Percentiles rank a stretch among this genome's conserved stretches.
phyloP scores from a whole-genome alignment of 352 stramenopile species.

The Phytopythium helicoides region DNA sequence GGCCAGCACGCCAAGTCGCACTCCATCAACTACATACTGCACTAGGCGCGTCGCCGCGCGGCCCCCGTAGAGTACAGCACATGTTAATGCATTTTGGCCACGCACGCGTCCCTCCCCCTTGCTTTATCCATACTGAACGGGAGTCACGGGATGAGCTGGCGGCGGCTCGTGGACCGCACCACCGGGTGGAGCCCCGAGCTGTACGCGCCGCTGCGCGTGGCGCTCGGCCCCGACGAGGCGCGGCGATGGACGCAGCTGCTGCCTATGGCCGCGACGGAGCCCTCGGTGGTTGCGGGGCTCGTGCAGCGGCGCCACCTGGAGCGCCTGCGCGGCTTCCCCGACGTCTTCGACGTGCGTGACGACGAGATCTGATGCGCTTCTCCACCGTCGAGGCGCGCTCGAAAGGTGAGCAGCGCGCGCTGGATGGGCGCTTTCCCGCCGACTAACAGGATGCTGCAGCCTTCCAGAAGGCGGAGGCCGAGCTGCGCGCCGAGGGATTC shows the following conservation, averaged over 20 bases:
- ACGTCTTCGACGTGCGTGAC: conserved; percentile 28
- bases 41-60: conserved; percentile 21
- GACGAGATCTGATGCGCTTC: conserved; percentile 29
- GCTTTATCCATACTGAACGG: neutral
- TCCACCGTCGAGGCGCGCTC: conserved; percentile 31
- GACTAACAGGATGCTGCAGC: conserved; percentile 12
- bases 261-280: neutral
- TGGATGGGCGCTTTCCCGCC: too few species aligned
- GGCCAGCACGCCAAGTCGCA: conserved; percentile 69
- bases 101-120: neutral
- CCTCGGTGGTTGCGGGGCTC: conserved; percentile 31
- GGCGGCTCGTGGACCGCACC: conserved; percentile 32
- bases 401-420: too few species aligned
- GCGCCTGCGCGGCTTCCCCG: conserved; percentile 28
- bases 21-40: conserved; percentile 83
- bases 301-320: conserved; percentile 31
- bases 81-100: neutral
- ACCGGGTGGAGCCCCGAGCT: conserved; percentile 39
- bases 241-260: conserved; percentile 10
- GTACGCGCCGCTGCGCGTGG: conserved; percentile 53
- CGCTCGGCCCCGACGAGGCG: conserved; percentile 32
- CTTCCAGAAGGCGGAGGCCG: conserved; percentile 38
- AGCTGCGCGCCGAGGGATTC: conserved; percentile 36
- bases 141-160: conserved; percentile 20
- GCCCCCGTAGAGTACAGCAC: conserved; percentile 3